Evolutionary conservation across 2,329 filamentous ascomycete species (phyloP), one percentile per base, ranked within the genome.

Genomic region (Lojkania enalia): DNA sequence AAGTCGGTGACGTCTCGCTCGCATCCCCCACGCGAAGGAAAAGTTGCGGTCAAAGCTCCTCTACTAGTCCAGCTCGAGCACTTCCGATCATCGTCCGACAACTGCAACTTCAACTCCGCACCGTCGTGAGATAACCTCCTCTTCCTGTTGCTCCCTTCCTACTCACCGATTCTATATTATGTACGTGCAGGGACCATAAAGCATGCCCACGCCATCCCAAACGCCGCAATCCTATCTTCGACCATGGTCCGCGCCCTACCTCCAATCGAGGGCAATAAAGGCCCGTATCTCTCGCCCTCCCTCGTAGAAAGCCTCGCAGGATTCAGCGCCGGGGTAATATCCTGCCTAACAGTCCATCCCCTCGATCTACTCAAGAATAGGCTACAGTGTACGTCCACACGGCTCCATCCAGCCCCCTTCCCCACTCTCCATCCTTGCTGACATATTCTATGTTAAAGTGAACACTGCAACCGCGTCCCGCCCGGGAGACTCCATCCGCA

Each of bases 281-380:
- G 63, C 51, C 67, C 70, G 52, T 70, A 42, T 20, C 46, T 71
- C 20, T 63, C 81, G 69, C 83, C 88, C 72, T 89, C 87, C 60
- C 71, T 88, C 65, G 82, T 96, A 71, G 94, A 97, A 80, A 86
- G 87, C 63, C 78, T 91, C 68, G 90, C 94, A 50, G 94, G 94
- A 59, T 86, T 99, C 71, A 87, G 86, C 54, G 94, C 94, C 48
- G 94, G 94, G 50, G 80, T 90, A 44, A 80, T 90, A 58, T 87
- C 91, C 41, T 97, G 94, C 18, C 78, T 97, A 37, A 85, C 84
- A 44, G 87, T 94, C 40, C 92, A 97, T 67, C 94, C 94, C 21
- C 83, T 99, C 48, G 94, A 99, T 73, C 85, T 99, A 53, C 85
- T 97, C 67, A 99, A 99, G 78, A 97, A 92, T 49, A 87, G 94